A percentile compares a stretch with the other conserved stretches of the same genome.
phyloP scores from a whole-genome alignment of 108 stramenopile species.

The Cyclotella distinguenda region DNA sequence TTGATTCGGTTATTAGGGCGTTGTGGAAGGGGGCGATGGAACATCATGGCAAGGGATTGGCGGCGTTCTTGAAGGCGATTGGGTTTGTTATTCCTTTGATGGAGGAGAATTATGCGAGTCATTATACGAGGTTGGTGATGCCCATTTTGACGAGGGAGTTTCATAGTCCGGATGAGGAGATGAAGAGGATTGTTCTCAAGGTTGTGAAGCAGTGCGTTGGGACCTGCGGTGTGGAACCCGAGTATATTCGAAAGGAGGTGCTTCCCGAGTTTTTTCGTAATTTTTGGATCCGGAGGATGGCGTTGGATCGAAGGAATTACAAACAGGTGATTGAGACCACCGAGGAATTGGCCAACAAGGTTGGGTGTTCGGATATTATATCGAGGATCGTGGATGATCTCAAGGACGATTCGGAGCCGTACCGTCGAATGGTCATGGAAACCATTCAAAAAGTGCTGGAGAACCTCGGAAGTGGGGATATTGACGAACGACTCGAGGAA shows the following conservation, averaged over 20 bases:
- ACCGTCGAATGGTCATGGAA: constrained; percentile 99
- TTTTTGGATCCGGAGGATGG: constrained; percentile 99
- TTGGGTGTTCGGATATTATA: constrained; percentile 95
- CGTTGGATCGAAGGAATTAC: constrained; percentile 96
- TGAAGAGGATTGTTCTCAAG: constrained; percentile 98
- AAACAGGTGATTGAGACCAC: constrained; percentile 98
- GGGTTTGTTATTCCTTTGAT: constrained; percentile 98
- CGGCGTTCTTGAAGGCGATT: constrained; percentile 98
- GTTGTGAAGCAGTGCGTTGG: constrained; percentile 99
- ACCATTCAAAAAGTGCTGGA: constrained; percentile 91
- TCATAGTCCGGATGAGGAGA: constrained; percentile 94
- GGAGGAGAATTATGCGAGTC: constrained; percentile 99
- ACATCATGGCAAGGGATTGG: constrained; percentile 96
- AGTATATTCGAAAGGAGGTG: constrained; percentile 96
- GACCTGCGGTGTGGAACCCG: constrained; percentile 96
- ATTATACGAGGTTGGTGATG: constrained; percentile 98
- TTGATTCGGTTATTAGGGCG: constrained; percentile 96
- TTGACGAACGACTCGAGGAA: constrained; percentile 96
- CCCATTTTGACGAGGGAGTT: constrained; percentile 97
- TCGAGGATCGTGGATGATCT: constrained; percentile 97
- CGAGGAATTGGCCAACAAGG: constrained; percentile 97
- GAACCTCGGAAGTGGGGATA: constrained; percentile 93
- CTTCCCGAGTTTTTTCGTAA: constrained; percentile 96
- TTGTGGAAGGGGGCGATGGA: constrained; percentile 98
- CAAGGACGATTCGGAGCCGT: constrained; percentile 99